Base-by-base conservation (phyloP, 352 stramenopile genomes). In the Globisporangium polare region DNA sequence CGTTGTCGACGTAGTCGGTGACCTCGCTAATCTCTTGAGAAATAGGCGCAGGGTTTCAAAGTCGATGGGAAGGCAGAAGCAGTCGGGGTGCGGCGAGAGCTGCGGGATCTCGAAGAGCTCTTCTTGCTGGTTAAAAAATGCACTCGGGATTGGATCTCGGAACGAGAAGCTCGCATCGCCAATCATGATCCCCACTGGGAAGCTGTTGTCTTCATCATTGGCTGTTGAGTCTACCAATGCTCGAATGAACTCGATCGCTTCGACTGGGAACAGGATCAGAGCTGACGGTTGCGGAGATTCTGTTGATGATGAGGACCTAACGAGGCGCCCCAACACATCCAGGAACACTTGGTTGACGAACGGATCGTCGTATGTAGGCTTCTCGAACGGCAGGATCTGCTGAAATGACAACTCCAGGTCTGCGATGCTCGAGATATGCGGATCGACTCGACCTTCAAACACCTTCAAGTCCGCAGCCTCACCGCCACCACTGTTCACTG, bases 21-120 rank as follows among this genome's bases (percentile, higher is more conserved):
- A 17, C 37, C 33, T 3, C 17, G 26, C 31, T 17, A 82, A 61
- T 26, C 68, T 50, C 10, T 73, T 20, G 33, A 89, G 69, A 29
- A 86, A 81, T 3, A 75, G 18, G 27, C 73, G 49, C 12, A 94
- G 66, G 31, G 92, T 74, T 50, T 86, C 77, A 31, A 94, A 89
- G 62, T 94, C 85, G 0, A 92, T 76, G 12, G 85, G 83, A 17
- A 94, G 69, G 35, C 85, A 94, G 55, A 94, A 94, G 31, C 85
- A 94, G 26, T 94, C 79, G 17, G 83, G 83, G 39, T 91, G 81
- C 8, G 85, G 85, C 31, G 82, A 91, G 9, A 94, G 59, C 53
- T 94, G 83, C 24, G 85, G 85, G 17, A 94, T 69, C 50, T 89
- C 75, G 0, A 90, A 50, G 12, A 55, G 39, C 2, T 66, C 41